phyloP scores from a whole-genome alignment of 768 basidiomycete genomes.

The Nidularia pulvinata region DNA sequence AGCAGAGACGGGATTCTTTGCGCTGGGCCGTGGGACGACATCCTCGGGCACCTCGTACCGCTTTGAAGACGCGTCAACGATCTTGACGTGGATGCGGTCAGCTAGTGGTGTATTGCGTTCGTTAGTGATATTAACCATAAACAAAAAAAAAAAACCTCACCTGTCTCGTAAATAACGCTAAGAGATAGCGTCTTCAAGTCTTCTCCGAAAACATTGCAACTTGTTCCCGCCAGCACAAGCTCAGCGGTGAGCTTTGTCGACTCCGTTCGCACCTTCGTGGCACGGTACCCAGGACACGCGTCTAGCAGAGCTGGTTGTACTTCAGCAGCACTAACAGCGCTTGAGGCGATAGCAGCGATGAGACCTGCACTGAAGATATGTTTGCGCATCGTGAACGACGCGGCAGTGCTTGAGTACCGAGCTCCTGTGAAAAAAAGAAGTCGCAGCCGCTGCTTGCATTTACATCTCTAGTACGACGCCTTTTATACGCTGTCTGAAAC shows the following conservation, averaged over 20 bases:
- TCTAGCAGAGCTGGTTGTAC: conserved; percentile 41
- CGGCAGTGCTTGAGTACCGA: no score
- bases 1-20: conserved; percentile 19
- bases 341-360: not conserved
- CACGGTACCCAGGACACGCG: conserved; percentile 61
- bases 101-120: conserved; percentile 21
- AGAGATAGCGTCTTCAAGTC: conserved; percentile 49
- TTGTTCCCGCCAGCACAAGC: conserved; percentile 46
- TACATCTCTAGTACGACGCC: no score
- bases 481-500: no score
- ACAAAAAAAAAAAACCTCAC: conserved; percentile 22
- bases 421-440: no score
- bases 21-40: conserved; percentile 54
- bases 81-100: conserved; percentile 64
- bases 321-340: conserved; percentile 5
- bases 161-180: conserved; percentile 58
- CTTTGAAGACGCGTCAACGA: conserved; percentile 43
- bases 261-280: conserved; percentile 35
- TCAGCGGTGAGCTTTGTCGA: conserved; percentile 46
- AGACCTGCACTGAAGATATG: not conserved
- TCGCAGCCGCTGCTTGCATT: no score
- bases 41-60: conserved; percentile 69
- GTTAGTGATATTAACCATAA: not conserved
- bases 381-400: not conserved
- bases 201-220: conserved; percentile 61